phyloP scores from a whole-genome alignment of 495 filamentous ascomycete genomes.

The Aspergillus cavernicola region DNA sequence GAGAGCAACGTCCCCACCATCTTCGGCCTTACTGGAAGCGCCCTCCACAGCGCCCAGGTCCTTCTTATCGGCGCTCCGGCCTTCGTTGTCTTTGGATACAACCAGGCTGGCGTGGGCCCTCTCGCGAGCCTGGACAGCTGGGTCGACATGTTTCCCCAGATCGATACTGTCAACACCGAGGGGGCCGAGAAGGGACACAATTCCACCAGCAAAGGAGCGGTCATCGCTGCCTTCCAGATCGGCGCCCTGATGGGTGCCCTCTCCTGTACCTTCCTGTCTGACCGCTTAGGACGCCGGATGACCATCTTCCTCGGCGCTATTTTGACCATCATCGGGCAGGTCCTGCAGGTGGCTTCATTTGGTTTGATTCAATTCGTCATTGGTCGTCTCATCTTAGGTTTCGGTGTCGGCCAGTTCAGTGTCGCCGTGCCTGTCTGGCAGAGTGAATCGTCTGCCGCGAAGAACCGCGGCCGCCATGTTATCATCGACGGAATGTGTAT shows the following conservation, averaged over 20 bases:
- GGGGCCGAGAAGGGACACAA: conserved; percentile 24
- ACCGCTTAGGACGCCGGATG: conserved; percentile 51
- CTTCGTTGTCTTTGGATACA: conserved; percentile 28
- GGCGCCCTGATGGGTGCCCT: conserved; percentile 43
- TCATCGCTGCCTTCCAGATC: conserved; percentile 40
- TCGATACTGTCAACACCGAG: conserved; percentile 31
- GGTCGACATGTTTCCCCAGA: conserved; percentile 25
- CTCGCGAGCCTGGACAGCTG: conserved; percentile 15
- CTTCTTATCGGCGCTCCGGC: conserved; percentile 26
- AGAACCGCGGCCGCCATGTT: conserved; percentile 43
- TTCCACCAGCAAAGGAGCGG: conserved; percentile 35
- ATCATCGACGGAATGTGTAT: conserved; percentile 48
- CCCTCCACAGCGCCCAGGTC: conserved; percentile 16
- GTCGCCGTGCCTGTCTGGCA: conserved; percentile 57
- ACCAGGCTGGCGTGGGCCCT: conserved; percentile 22
- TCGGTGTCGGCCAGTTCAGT: conserved; percentile 57
- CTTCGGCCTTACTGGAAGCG: conserved; percentile 9
- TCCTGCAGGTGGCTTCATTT: conserved; percentile 46
- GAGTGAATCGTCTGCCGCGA: conserved; percentile 27
- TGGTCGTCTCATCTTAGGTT: conserved; percentile 52
- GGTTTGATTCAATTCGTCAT: conserved; percentile 30
- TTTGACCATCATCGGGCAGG: conserved; percentile 47
- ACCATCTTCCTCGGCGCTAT: conserved; percentile 48
- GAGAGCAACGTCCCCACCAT: conserved; percentile 2
- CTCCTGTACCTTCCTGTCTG: conserved; percentile 35